A percentile compares a stretch with the other conserved stretches of the same genome.
Evolutionary conservation across 1,284 basidiomycete species (phyloP).

Genomic region (Hemileia vastatrix): DNA sequence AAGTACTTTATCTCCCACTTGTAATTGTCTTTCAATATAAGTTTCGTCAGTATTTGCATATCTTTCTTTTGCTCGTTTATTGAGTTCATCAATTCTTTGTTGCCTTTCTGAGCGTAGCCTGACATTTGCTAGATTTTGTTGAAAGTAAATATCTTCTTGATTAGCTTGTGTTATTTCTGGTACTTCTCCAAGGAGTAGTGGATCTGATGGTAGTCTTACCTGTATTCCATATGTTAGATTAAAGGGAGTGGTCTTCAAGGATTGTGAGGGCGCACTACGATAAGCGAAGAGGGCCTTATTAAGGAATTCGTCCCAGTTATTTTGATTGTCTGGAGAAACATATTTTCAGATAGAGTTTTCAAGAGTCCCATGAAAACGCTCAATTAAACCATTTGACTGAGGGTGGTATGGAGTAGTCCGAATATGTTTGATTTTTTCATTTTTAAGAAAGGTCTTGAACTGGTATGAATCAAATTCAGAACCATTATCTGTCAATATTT

Average conservation of each 20-base stretch:
- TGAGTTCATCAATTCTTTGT: no score
- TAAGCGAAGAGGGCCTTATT: conserved; percentile 2
- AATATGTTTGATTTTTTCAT: conserved; percentile 5
- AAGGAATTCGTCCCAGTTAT: background rate
- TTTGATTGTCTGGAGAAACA: conserved; percentile 4
- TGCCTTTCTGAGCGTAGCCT: no score
- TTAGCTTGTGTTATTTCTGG: no score
- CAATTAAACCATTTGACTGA: conserved; percentile 4
- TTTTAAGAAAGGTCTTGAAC: background rate
- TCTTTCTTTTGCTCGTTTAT: no score
- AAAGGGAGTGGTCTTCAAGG: background rate
- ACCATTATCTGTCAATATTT: conserved; percentile 3
- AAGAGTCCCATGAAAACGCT: conserved; percentile 7
- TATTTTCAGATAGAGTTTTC: background rate
- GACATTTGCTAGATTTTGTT: no score
- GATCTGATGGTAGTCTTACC: background rate
- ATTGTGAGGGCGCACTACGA: background rate
- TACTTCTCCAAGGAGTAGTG: background rate
- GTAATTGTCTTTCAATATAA: no score
- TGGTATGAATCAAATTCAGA: background rate
- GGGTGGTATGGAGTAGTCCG: conserved; percentile 1
- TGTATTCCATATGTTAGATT: conserved; percentile 1
- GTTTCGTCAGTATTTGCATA: no score
- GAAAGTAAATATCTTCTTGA: no score
- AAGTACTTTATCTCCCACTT: no score